Percentiles rank a stretch among this genome's conserved stretches.
Conservation (phyloP, 139 green algal genomes). For the Astrephomene gubernaculifera region DNA sequence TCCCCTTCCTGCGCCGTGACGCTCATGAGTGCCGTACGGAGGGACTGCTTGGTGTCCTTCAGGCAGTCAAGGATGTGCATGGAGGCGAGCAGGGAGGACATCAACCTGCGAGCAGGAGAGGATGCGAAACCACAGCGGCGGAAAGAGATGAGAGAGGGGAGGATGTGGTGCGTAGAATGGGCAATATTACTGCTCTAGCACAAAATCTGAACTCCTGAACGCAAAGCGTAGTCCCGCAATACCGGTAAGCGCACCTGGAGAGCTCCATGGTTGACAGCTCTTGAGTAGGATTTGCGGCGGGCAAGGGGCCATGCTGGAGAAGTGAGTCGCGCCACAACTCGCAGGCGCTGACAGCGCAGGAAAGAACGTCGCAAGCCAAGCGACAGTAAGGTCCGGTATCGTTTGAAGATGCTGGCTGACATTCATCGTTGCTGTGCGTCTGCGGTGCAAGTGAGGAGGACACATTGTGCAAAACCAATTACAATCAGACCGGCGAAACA, state of each 20-base stretch:
- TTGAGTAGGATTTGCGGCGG: neutral
- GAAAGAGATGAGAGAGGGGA: too few relatives aligned
- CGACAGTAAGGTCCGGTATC: constrained; percentile 1
- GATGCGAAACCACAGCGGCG: too few relatives aligned
- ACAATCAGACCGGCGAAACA: neutral
- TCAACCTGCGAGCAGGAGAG: too few relatives aligned
- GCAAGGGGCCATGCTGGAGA: neutral
- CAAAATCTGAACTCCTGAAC: too few relatives aligned
- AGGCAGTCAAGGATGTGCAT: constrained; percentile 29
- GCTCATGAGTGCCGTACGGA: neutral
- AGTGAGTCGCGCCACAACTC: constrained; percentile 16
- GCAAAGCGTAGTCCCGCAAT: too few relatives aligned
- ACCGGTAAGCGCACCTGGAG: neutral
- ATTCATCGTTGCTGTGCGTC: neutral
- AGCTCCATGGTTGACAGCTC: neutral
- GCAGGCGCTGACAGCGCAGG: neutral
- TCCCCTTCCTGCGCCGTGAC: neutral
- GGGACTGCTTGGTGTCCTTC: constrained; percentile 21
- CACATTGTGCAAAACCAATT: too few relatives aligned
- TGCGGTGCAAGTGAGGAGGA: neutral
- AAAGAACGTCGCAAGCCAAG: constrained; percentile 13
- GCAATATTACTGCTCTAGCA: too few relatives aligned
- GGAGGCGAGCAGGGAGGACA: constrained; percentile 2
- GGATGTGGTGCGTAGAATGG: too few relatives aligned
- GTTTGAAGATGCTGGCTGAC: neutral